Conservation (phyloP, 768 basidiomycete genomes). For the Kwoniella sp. region DNA sequence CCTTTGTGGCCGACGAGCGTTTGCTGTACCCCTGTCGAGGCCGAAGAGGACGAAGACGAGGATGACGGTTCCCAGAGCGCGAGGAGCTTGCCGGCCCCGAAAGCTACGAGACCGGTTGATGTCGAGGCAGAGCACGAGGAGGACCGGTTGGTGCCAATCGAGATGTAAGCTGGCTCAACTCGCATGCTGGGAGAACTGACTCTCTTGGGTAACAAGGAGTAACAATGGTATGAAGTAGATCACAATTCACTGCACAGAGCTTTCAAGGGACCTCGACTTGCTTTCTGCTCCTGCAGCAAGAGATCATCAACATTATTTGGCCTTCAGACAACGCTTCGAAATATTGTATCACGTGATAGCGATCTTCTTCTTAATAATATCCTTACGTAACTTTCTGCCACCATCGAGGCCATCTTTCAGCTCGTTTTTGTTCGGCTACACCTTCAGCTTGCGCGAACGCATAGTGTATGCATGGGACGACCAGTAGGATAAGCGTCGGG, state of each 20-base stretch:
- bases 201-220: neutral
- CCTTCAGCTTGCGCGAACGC: too few species aligned
- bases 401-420: neutral
- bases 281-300: neutral
- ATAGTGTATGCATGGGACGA: too few species aligned
- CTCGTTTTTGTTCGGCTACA: neutral
- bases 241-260: too few species aligned
- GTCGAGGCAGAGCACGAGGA: constrained; percentile 50
- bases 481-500: too few species aligned
- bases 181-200: constrained; percentile 15
- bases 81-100: constrained; percentile 64
- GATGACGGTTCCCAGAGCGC: constrained; percentile 64
- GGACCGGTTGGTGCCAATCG: constrained; percentile 52
- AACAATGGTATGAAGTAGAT: too few species aligned
- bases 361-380: neutral
- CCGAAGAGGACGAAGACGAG: constrained; percentile 7
- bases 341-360: neutral
- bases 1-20: constrained; percentile 78
- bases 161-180: constrained; percentile 42
- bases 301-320: neutral
- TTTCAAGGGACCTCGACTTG: neutral
- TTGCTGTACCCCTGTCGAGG: constrained; percentile 61
- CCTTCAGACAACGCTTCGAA: neutral
- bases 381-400: neutral
- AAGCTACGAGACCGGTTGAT: constrained; percentile 60